These are phyloP conservation scores for Fusarium palustre DNA, from an alignment of 2,329 filamentous ascomycete species.

Conservation along the genomic window DNA sequence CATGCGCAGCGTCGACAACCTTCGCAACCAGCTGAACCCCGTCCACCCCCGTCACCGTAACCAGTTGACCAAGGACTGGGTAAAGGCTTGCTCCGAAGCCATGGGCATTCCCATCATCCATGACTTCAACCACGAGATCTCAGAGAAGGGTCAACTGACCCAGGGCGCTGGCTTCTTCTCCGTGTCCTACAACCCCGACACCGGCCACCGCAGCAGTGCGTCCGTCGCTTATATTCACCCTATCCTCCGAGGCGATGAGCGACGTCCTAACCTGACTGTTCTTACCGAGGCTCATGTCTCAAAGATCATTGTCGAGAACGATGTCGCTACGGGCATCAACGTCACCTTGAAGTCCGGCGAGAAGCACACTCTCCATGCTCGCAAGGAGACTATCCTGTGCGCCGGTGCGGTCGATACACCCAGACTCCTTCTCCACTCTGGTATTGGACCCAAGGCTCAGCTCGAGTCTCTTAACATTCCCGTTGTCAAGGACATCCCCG, in stretches of 20 bases:
- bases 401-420: constrained; percentile 87
- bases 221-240: constrained; percentile 95
- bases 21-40: constrained; percentile 90
- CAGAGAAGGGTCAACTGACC: constrained; percentile 75
- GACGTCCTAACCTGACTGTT: constrained; percentile 84
- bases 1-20: constrained; percentile 82
- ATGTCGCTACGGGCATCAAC: constrained; percentile 79
- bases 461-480: constrained; percentile 65
- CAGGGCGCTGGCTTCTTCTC: constrained; percentile 90
- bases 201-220: constrained; percentile 84
- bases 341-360: constrained; percentile 69
- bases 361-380: constrained; percentile 69
- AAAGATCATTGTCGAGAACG: constrained; percentile 78
- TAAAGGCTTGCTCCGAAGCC: constrained; percentile 81
- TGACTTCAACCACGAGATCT: constrained; percentile 90
- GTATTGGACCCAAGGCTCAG: constrained; percentile 66
- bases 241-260: constrained; percentile 84
- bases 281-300: constrained; percentile 90
- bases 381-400: constrained; percentile 81
- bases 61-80: constrained; percentile 92
- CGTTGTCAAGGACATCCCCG: constrained; percentile 68
- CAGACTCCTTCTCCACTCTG: constrained; percentile 70
- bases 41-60: constrained; percentile 88
- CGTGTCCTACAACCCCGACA: constrained; percentile 90
- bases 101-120: constrained; percentile 83